phyloP scores from a whole-genome alignment of 768 basidiomycete genomes.

The Mycena kentingensis region DNA sequence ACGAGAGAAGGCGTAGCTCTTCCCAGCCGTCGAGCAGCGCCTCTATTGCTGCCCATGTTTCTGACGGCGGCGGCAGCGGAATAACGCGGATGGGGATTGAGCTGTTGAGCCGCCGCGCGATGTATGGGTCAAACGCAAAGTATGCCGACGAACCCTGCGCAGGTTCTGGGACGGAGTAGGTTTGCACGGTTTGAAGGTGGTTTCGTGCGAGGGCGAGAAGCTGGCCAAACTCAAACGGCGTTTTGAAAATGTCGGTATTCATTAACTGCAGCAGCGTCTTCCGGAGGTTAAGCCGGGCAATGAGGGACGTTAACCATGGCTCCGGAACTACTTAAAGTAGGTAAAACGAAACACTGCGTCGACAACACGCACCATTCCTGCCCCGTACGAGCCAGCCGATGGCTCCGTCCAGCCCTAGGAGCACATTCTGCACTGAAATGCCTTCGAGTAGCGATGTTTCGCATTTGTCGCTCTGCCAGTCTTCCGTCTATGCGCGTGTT shows the following conservation, averaged over 20 bases:
- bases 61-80: constrained; percentile 46
- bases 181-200: constrained; percentile 43
- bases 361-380: constrained; percentile 39
- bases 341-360: neutral
- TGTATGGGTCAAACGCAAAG: constrained; percentile 64
- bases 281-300: constrained; percentile 56
- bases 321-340: constrained; percentile 38
- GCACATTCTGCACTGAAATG: constrained; percentile 52
- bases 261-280: constrained; percentile 62
- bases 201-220: constrained; percentile 44
- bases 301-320: constrained; percentile 54
- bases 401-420: constrained; percentile 61
- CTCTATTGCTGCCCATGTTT: constrained; percentile 54
- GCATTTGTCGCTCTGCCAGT: constrained; percentile 89
- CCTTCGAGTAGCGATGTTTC: constrained; percentile 76
- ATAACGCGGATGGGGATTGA: constrained; percentile 70
- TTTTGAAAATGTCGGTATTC: constrained; percentile 40
- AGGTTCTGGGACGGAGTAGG: constrained; percentile 39
- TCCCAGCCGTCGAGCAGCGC: constrained; percentile 57
- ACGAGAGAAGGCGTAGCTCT: constrained; percentile 50
- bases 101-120: constrained; percentile 66
- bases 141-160: constrained; percentile 47
- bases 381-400: constrained; percentile 57
- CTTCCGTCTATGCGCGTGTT: constrained; percentile 60
- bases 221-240: constrained; percentile 37